These are phyloP conservation scores for Tolypocladium cylindrosporum DNA, from an alignment of 2,329 filamentous ascomycete genomes.

Conservation along the genomic window DNA sequence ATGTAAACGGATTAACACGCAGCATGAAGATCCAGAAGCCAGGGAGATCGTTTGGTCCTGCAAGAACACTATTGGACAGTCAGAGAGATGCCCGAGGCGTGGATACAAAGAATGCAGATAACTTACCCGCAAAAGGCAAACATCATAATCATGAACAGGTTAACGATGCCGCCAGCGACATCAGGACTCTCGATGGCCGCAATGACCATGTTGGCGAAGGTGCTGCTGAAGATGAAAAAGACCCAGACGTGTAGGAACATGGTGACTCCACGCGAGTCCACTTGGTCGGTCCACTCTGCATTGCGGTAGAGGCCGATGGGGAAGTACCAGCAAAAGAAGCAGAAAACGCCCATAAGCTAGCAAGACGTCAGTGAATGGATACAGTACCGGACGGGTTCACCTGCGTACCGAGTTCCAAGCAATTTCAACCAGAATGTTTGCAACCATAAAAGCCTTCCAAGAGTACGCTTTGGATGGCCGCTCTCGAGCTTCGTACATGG, in stretches of 20 bases:
- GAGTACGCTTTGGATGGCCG: constrained; percentile 58
- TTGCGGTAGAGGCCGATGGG: background rate
- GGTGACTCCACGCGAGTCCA: background rate
- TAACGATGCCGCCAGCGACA: background rate
- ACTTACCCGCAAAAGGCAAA: constrained; percentile 40
- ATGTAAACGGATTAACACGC: constrained; percentile 66
- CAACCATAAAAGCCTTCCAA: constrained; percentile 57
- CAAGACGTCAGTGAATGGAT: background rate
- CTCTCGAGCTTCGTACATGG: constrained; percentile 61
- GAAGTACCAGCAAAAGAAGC: background rate
- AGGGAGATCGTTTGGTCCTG: constrained; percentile 37
- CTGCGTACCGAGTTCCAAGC: constrained; percentile 1
- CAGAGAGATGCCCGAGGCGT: background rate
- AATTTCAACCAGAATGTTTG: constrained; percentile 27
- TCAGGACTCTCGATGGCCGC: background rate
- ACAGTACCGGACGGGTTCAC: background rate
- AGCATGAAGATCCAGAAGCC: constrained; percentile 79
- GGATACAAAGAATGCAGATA: constrained; percentile 34
- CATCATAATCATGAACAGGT: constrained; percentile 30
- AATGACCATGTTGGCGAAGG: background rate
- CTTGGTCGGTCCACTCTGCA: background rate
- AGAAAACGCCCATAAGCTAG: background rate
- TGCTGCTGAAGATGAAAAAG: background rate
- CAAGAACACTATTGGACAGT: background rate
- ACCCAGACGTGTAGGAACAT: background rate